Conservation (phyloP, 768 basidiomycete genomes). For the Clitopilus passeckerianus region DNA sequence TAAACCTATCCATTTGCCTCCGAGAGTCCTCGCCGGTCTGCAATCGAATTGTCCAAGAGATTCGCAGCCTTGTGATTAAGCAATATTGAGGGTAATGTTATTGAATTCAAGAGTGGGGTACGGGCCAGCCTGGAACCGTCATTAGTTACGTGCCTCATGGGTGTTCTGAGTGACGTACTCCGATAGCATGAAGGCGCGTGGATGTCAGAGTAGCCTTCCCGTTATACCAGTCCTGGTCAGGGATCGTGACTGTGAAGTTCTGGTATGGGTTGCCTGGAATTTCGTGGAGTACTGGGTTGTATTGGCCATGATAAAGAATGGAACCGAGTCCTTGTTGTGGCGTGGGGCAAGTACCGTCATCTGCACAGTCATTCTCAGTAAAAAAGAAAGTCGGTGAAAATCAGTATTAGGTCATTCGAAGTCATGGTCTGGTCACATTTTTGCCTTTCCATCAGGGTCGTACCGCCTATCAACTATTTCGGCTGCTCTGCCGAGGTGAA, state of each 20-base stretch:
- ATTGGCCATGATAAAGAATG: slow-evolving; percentile 37
- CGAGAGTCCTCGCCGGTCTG: too few relatives aligned
- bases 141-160: background rate
- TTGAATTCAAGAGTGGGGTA: slow-evolving; percentile 17
- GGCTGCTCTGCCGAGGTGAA: too few relatives aligned
- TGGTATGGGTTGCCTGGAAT: slow-evolving; percentile 30
- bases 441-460: too few relatives aligned
- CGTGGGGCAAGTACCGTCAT: slow-evolving; percentile 13
- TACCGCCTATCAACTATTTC: too few relatives aligned
- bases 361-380: too few relatives aligned
- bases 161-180: slow-evolving; percentile 15
- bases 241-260: slow-evolving; percentile 37
- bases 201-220: slow-evolving; percentile 22
- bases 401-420: too few relatives aligned
- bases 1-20: too few relatives aligned
- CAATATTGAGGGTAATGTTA: slow-evolving; percentile 16
- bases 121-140: slow-evolving; percentile 18
- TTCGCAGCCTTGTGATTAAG: too few relatives aligned
- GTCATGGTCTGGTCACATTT: too few relatives aligned
- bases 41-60: too few relatives aligned
- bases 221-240: slow-evolving; percentile 12
- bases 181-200: slow-evolving; percentile 25
- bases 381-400: too few relatives aligned
- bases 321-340: slow-evolving; percentile 25
- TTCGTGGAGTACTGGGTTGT: slow-evolving; percentile 26